A percentile compares a stretch with the other conserved stretches of the same genome.
phyloP scores from a whole-genome alignment of 106 monocot genomes.

The Allium sativum region DNA sequence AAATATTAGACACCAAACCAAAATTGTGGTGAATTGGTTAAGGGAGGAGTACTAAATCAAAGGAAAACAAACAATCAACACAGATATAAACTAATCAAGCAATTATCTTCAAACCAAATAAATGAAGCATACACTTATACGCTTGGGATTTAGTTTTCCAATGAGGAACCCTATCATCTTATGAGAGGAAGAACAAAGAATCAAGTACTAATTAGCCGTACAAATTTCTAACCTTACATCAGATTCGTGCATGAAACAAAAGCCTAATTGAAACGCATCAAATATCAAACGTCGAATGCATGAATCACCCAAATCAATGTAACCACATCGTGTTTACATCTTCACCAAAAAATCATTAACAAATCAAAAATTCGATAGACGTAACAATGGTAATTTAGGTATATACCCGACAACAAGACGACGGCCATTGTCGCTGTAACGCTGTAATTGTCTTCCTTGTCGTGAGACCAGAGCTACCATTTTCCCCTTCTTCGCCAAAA shows the following conservation, averaged over 20 bases:
- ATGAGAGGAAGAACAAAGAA: neutral
- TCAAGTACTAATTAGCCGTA: neutral
- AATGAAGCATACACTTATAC: too few species aligned
- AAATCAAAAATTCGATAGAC: neutral
- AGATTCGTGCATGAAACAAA: neutral
- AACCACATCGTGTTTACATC: too few species aligned
- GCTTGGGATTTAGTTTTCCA: too few species aligned
- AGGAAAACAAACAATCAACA: too few species aligned
- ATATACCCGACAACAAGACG: constrained; percentile 43
- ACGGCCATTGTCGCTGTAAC: constrained; percentile 22
- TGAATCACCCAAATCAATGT: neutral
- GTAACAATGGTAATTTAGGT: neutral
- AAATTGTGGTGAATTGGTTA: too few species aligned
- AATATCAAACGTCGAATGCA: neutral
- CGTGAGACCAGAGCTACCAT: constrained; percentile 29
- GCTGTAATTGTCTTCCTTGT: constrained; percentile 35
- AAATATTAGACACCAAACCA: too few species aligned
- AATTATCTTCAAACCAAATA: too few species aligned
- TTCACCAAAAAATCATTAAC: too few species aligned
- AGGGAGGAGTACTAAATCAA: too few species aligned
- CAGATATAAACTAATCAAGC: too few species aligned
- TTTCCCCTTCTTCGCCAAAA: neutral
- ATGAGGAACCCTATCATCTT: neutral
- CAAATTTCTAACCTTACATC: constrained; percentile 1
- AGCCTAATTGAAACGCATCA: neutral